These are phyloP conservation scores for Tricholoma hemisulphureum DNA, from an alignment of 768 basidiomycete genomes.

Conservation along the genomic window DNA sequence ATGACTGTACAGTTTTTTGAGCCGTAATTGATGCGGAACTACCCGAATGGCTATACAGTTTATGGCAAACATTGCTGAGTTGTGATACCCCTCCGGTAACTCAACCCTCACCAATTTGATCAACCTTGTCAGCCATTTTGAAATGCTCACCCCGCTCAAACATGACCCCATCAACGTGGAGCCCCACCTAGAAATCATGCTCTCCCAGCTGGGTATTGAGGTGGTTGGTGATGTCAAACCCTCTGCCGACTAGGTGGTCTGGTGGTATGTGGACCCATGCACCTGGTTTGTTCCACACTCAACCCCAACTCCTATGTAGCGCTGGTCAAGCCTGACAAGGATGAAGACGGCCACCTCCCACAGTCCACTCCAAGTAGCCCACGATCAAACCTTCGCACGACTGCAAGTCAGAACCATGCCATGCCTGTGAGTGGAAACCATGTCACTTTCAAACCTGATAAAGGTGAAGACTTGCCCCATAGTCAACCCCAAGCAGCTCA, in stretches of 20 bases:
- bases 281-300: no score
- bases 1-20: no score
- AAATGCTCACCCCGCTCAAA: no score
- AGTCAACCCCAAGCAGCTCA: neutral
- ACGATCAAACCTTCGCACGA: neutral
- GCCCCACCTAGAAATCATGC: neutral
- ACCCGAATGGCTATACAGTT: neutral
- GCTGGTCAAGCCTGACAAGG: neutral
- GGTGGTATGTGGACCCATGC: neutral
- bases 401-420: neutral
- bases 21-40: neutral
- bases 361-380: neutral
- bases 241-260: neutral
- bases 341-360: neutral
- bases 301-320: no score
- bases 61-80: neutral
- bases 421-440: neutral
- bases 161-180: neutral
- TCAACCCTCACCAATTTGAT: neutral
- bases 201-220: no score
- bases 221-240: no score
- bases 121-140: no score
- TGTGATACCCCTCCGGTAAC: neutral
- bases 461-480: neutral
- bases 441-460: neutral